Evolutionary conservation across 164 flowering plant species (phyloP).

Genomic region (Stephania cephalantha): DNA sequence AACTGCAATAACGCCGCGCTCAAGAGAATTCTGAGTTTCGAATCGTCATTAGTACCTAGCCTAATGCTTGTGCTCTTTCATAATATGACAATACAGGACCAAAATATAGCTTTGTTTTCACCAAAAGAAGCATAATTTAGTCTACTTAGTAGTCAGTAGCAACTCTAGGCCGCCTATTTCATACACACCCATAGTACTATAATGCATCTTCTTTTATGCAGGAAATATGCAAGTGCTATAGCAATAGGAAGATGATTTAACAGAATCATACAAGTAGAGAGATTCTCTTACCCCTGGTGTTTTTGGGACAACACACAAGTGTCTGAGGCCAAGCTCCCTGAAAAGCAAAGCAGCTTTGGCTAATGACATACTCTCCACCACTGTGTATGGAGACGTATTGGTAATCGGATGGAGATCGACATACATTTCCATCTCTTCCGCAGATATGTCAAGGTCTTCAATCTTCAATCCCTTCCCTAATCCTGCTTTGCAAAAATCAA

Average conservation of each 20-base stretch:
- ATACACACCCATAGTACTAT: neutral
- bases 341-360: conserved; percentile 89
- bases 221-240: neutral
- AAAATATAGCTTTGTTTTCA: no score
- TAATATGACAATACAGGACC: no score
- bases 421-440: conserved; percentile 88
- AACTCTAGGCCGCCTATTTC: neutral
- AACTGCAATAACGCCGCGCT: neutral
- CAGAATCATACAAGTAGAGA: neutral
- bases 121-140: no score
- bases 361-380: conserved; percentile 90
- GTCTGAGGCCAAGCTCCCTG: conserved; percentile 76
- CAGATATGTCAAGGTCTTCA: conserved; percentile 58
- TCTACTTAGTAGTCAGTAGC: neutral
- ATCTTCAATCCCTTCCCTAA: conserved; percentile 76
- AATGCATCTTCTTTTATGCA: neutral
- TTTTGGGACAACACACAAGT: conserved; percentile 87
- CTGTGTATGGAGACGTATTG: conserved; percentile 85
- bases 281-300: conserved; percentile 58
- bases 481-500: conserved; percentile 88
- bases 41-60: neutral
- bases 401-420: conserved; percentile 94
- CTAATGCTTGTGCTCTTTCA: no score
- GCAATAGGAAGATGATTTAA: neutral
- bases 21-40: no score